Evolutionary conservation across 805 yeast species (phyloP).

Genomic region (Barnettozyma populi): DNA sequence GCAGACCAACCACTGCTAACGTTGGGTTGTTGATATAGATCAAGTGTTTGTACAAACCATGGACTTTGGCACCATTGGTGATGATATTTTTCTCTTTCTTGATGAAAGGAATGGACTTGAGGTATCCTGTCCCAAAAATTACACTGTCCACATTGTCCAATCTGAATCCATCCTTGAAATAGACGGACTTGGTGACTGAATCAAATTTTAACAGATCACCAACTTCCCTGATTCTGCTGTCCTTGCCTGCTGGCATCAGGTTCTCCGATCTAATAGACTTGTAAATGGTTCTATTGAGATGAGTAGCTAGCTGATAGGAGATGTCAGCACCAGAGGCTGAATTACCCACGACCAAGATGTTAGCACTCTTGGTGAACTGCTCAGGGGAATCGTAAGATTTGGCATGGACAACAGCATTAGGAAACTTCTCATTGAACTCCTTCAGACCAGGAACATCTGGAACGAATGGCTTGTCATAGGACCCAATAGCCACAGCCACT

Average conservation of each 20-base stretch:
- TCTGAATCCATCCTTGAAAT: conserved; percentile 43
- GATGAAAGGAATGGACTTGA: conserved; percentile 60
- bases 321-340: conserved; percentile 76
- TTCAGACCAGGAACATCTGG: conserved; percentile 53
- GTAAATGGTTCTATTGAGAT: conserved; percentile 36
- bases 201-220: conserved; percentile 39
- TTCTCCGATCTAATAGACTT: conserved; percentile 46
- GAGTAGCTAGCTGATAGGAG: conserved; percentile 51
- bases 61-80: conserved; percentile 43
- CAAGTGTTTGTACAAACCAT: conserved; percentile 54
- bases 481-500: conserved; percentile 60
- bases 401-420: conserved; percentile 51
- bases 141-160: conserved; percentile 48
- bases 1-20: conserved; percentile 56
- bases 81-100: conserved; percentile 29
- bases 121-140: conserved; percentile 73
- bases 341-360: conserved; percentile 65
- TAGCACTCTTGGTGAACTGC: conserved; percentile 33
- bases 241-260: conserved; percentile 38
- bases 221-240: conserved; percentile 36
- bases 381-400: conserved; percentile 46
- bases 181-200: conserved; percentile 33
- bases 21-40: conserved; percentile 57
- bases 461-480: conserved; percentile 53
- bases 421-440: conserved; percentile 39